Evolutionary conservation across 371 early-diverging fungal genomes (phyloP).

Genomic region (Mortierella sp.): DNA sequence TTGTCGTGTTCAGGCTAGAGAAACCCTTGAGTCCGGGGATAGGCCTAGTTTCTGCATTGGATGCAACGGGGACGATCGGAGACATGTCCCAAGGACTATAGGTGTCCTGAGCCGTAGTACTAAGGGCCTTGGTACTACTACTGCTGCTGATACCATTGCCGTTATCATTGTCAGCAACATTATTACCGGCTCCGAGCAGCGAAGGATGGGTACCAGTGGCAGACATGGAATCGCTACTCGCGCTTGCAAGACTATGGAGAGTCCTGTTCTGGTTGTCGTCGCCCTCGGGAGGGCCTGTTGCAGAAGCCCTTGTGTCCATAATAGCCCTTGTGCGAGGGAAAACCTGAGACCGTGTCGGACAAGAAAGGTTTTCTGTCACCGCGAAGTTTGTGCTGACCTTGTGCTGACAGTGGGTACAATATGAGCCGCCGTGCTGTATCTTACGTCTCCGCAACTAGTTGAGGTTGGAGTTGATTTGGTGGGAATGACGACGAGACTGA

Average conservation of each 20-base stretch:
- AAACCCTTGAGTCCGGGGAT: slow-evolving; percentile 38
- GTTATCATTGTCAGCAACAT: not conserved
- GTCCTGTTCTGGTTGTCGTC: slow-evolving; percentile 7
- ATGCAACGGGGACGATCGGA: slow-evolving; percentile 32
- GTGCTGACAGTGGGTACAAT: too few species aligned
- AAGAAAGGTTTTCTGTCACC: too few species aligned
- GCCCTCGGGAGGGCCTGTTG: slow-evolving; percentile 3
- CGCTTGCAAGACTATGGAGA: not conserved
- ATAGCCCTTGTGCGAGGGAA: not conserved
- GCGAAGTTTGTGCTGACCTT: too few species aligned
- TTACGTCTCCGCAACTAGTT: too few species aligned
- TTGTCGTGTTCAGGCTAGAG: slow-evolving; percentile 18
- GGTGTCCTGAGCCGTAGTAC: slow-evolving; percentile 15
- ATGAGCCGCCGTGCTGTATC: too few species aligned
- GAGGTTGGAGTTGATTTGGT: too few species aligned
- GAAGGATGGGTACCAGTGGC: slow-evolving; percentile 1
- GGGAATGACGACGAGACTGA: too few species aligned
- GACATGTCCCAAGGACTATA: slow-evolving; percentile 54
- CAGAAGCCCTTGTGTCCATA: slow-evolving; percentile 3
- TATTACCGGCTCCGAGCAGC: not conserved
- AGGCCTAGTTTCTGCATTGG: slow-evolving; percentile 8
- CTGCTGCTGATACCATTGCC: slow-evolving; percentile 3
- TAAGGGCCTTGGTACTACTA: slow-evolving; percentile 2
- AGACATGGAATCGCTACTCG: slow-evolving; percentile 1
- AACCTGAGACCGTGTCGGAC: too few species aligned